These are phyloP conservation scores for Phlegmacium glaucopus DNA, from an alignment of 768 basidiomycete species.

Conservation along the genomic window DNA sequence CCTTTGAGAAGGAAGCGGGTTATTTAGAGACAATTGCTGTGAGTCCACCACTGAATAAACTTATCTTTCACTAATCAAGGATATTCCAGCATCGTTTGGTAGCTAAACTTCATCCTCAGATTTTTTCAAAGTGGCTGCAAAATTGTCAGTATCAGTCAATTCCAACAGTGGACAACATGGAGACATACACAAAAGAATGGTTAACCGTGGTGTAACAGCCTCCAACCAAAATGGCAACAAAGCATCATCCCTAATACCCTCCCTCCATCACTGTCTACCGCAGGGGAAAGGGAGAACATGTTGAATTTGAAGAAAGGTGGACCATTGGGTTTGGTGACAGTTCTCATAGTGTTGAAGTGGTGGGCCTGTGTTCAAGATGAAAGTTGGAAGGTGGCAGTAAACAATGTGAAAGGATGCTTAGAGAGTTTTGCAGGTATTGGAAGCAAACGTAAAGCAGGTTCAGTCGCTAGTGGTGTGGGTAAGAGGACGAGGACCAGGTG, in stretches of 20 bases:
- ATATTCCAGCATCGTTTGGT: not conserved
- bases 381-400: not conserved
- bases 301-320: not conserved
- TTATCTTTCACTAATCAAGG: not conserved
- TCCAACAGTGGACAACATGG: not conserved
- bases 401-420: not conserved
- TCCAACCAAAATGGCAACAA: not conserved
- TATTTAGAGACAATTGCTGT: not conserved
- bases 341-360: not conserved
- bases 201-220: not conserved
- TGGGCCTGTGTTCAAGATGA: not conserved
- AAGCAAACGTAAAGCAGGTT: not conserved
- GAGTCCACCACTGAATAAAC: not conserved
- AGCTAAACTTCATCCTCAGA: not conserved
- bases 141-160: not conserved
- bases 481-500: not conserved
- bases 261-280: not conserved
- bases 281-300: not conserved
- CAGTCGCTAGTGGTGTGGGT: not conserved
- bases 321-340: not conserved
- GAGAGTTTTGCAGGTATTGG: not conserved
- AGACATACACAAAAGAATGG: not conserved
- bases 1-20: not conserved
- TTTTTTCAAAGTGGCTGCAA: not conserved
- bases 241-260: not conserved